These are phyloP conservation scores for Paecilomyces sp. DNA, from an alignment of 2,329 filamentous ascomycete species.

Conservation along the genomic window DNA sequence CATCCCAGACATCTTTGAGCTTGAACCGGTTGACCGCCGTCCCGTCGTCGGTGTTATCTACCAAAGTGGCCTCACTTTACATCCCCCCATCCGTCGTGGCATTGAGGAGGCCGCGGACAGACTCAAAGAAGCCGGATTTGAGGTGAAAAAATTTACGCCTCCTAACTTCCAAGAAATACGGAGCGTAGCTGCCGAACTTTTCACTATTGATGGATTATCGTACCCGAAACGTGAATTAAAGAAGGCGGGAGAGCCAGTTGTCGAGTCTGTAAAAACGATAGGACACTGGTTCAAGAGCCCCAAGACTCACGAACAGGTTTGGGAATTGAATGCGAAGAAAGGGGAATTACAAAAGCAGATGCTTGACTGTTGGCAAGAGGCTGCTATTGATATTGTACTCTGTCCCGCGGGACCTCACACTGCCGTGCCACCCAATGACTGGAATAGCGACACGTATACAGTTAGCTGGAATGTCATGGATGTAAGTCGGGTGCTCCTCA, in stretches of 20 bases:
- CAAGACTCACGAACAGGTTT: constrained; percentile 26
- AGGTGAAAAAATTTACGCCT: constrained; percentile 22
- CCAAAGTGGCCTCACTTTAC: background rate
- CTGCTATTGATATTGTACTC: constrained; percentile 21
- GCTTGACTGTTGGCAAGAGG: constrained; percentile 28
- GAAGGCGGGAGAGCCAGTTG: constrained; percentile 24
- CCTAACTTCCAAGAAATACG: constrained; percentile 24
- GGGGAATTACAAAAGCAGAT: constrained; percentile 24
- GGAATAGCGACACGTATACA: constrained; percentile 28
- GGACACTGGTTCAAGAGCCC: constrained; percentile 25
- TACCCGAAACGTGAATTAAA: constrained; percentile 24
- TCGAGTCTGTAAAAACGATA: constrained; percentile 25
- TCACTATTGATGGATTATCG: constrained; percentile 29
- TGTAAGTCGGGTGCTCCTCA: background rate
- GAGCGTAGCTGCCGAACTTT: constrained; percentile 23
- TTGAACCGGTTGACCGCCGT: background rate
- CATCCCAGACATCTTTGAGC: constrained; percentile 1
- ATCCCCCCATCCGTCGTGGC: background rate
- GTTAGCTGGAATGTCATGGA: constrained; percentile 30
- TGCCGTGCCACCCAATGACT: constrained; percentile 19
- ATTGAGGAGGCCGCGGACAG: constrained; percentile 4
- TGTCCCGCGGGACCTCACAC: constrained; percentile 3
- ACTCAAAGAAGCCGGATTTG: background rate
- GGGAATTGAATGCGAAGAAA: constrained; percentile 27
- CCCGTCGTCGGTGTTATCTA: background rate